Evolutionary conservation across 495 filamentous ascomycete genomes (phyloP), one percentile per base, ranked within the genome.

Genomic region (Penicillium paradoxum): DNA sequence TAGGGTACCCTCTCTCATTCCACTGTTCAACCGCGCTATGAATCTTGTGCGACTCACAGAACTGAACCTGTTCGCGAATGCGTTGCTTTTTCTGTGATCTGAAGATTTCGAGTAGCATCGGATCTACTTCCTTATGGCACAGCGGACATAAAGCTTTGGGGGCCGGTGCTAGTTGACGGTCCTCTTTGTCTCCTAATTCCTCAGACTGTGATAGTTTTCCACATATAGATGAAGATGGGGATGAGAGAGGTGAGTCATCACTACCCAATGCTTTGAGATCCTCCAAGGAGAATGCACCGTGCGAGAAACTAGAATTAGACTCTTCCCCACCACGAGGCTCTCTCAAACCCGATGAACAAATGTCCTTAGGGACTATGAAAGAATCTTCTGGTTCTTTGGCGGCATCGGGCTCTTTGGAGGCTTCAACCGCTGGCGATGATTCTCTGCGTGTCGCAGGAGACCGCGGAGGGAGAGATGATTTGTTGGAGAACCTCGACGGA

Each of bases 1-100:
- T 65, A 2, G 92, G 93, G 67, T 95, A 97, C 1, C 82, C 81
- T 34, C 76, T 79, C 10, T 73, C 59, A 13, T 56, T 57, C 84
- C 90, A 95, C 45, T 81, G 71, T 4, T 75, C 63, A 47, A 75
- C 60, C 8, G 89, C 87, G 4, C 78, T 73, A 5, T 65, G 56
- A 18, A 73, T 72, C 55, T 83, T 82, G 69, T 97, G 92, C 0
- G 77, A 73, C 21, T 77, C 69, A 68, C 92, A 97, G 68, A 97
- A 95, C 36, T 57, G 49, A 36, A 71, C 65, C 63, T 89, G 84
- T 24, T 82, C 73, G 11, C 79, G 79, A 38, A 87, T 70, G 10
- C 78, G 85, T 63, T 83, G 79, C 19, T 72, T 72, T 0, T 73
- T 72, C 32, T 69, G 63, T 2, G 65, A 62, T 1, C 73, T 71